Evolutionary conservation across 805 yeast genomes (phyloP).

Genomic region (Monosporozyma solicola): DNA sequence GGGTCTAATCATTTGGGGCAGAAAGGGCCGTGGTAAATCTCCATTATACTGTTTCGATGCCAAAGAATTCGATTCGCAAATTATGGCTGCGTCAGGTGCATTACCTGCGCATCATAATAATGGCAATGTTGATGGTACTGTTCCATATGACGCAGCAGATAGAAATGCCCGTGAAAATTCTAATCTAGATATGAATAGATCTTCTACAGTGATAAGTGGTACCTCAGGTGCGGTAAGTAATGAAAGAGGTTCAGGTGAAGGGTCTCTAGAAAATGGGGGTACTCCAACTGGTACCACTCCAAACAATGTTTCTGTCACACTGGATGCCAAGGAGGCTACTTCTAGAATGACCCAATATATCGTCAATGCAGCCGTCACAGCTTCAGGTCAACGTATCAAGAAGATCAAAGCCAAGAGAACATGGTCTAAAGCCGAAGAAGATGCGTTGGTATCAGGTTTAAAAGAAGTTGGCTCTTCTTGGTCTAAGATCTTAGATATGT

Average conservation of each 20-base stretch:
- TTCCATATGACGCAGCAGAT: background rate
- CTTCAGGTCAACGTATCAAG: constrained; percentile 16
- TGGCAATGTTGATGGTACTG: background rate
- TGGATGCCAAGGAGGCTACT: background rate
- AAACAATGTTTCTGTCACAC: background rate
- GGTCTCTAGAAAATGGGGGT: background rate
- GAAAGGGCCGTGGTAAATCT: constrained; percentile 32
- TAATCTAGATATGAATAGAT: background rate
- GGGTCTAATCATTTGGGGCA: constrained; percentile 66
- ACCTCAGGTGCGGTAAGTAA: background rate
- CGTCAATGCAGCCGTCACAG: constrained; percentile 21
- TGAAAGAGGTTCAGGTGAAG: background rate
- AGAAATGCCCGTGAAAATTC: background rate
- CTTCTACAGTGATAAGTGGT: background rate
- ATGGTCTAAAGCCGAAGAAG: constrained; percentile 88
- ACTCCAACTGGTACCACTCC: background rate
- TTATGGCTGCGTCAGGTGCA: constrained; percentile 17
- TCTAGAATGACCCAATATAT: constrained; percentile 7
- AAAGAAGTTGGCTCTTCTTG: constrained; percentile 83
- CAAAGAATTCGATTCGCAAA: constrained; percentile 19
- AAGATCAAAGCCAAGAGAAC: constrained; percentile 27
- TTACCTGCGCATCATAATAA: background rate
- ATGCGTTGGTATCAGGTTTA: constrained; percentile 70
- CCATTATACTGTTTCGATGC: constrained; percentile 18
- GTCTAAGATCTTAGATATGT: constrained; percentile 82